Evolutionary conservation across 768 basidiomycete genomes (phyloP).

Genomic region (Podaxis mareebaensis): DNA sequence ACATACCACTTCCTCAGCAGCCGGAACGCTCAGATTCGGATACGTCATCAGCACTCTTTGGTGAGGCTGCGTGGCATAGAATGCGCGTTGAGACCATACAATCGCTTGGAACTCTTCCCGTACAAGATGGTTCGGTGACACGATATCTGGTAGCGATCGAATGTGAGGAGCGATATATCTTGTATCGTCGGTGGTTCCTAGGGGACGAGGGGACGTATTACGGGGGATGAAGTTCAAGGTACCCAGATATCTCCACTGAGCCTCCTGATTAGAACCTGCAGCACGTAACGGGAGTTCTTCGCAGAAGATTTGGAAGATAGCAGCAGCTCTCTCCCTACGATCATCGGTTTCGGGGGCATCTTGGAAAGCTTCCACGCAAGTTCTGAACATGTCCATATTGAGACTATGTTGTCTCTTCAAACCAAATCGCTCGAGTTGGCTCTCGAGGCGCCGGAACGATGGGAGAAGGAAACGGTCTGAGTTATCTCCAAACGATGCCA

Average conservation of each 20-base stretch:
- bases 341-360: slow-evolving; percentile 21
- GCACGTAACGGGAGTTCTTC: slow-evolving; percentile 33
- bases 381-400: slow-evolving; percentile 34
- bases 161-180: not conserved
- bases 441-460: slow-evolving; percentile 30
- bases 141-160: slow-evolving; percentile 13
- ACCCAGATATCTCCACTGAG: slow-evolving; percentile 34
- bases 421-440: slow-evolving; percentile 27
- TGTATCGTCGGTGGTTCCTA: slow-evolving; percentile 11
- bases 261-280: slow-evolving; percentile 2
- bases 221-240: slow-evolving; percentile 42
- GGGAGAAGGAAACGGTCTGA: slow-evolving; percentile 33
- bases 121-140: slow-evolving; percentile 22
- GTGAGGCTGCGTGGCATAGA: slow-evolving; percentile 19
- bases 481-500: slow-evolving; percentile 33
- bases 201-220: slow-evolving; percentile 19
- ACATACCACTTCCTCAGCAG: slow-evolving; percentile 24
- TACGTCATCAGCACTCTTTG: slow-evolving; percentile 19
- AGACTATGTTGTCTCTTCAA: slow-evolving; percentile 30
- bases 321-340: slow-evolving; percentile 25
- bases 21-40: slow-evolving; percentile 21
- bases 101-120: slow-evolving; percentile 19
- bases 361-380: slow-evolving; percentile 35
- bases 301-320: slow-evolving; percentile 36
- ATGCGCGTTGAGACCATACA: slow-evolving; percentile 27